Conservation (phyloP, 2,329 filamentous ascomycete genomes). For the Tricladium varicosporioides region DNA sequence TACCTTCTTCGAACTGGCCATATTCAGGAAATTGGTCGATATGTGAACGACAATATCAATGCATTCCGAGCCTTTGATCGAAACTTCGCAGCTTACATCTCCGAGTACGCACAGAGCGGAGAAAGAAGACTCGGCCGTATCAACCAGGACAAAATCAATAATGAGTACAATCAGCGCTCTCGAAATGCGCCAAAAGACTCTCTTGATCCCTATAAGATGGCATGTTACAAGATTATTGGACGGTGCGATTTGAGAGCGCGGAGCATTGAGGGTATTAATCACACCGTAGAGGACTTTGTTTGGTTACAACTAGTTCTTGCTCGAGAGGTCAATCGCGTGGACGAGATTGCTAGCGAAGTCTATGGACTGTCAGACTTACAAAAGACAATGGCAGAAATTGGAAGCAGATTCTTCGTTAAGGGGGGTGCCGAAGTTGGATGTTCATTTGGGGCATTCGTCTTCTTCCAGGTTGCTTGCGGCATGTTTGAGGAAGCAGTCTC, state of each 20-base stretch:
- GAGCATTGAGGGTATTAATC: constrained; percentile 54
- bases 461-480: constrained; percentile 84
- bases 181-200: constrained; percentile 83
- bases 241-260: constrained; percentile 67
- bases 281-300: constrained; percentile 67
- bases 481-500: constrained; percentile 93
- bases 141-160: constrained; percentile 82
- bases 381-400: constrained; percentile 81
- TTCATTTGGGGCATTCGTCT: constrained; percentile 87
- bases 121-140: constrained; percentile 77
- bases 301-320: constrained; percentile 72
- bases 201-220: constrained; percentile 92
- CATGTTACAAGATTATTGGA: constrained; percentile 96
- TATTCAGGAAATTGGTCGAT: constrained; percentile 78
- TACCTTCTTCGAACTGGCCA: constrained; percentile 86
- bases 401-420: constrained; percentile 85
- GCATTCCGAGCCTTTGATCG: constrained; percentile 89
- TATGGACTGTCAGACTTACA: constrained; percentile 70
- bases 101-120: constrained; percentile 73
- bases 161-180: constrained; percentile 82
- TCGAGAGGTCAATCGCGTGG: constrained; percentile 60
- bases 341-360: constrained; percentile 64
- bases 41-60: constrained; percentile 74
- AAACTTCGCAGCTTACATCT: constrained; percentile 84
- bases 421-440: constrained; percentile 67